A percentile compares a stretch with the other conserved stretches of the same genome.
These are phyloP conservation scores for Torrubiellomyces zombiae DNA, from an alignment of 2,329 filamentous ascomycete species.

Conservation along the genomic window DNA sequence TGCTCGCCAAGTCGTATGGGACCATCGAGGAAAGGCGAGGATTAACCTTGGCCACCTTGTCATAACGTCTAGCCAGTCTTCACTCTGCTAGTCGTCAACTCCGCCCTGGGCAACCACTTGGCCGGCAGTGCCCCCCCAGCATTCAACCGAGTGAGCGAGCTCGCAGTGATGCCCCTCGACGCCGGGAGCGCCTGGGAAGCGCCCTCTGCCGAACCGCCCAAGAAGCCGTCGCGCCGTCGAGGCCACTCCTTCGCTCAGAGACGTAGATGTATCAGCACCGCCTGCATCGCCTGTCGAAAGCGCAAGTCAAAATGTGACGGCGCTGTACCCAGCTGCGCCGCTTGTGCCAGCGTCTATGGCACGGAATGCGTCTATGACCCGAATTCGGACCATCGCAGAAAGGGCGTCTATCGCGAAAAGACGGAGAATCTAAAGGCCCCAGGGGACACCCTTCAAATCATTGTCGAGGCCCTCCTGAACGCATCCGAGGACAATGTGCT, in stretches of 20 bases:
- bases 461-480: constrained; percentile 85
- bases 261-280: constrained; percentile 67
- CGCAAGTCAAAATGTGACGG: constrained; percentile 86
- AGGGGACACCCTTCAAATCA: constrained; percentile 75
- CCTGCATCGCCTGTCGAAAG: constrained; percentile 63
- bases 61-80: no score
- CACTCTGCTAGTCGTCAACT: no score
- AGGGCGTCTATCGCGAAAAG: constrained; percentile 93
- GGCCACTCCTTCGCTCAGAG: constrained; percentile 38
- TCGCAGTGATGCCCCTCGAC: constrained; percentile 1
- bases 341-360: constrained; percentile 87
- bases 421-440: constrained; percentile 74
- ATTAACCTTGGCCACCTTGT: no score
- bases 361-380: constrained; percentile 90
- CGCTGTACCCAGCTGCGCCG: constrained; percentile 77
- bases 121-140: no score
- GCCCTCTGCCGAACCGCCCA: constrained; percentile 10
- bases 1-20: no score
- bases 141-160: no score
- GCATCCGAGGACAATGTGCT: constrained; percentile 75
- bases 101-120: no score
- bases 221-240: constrained; percentile 34
- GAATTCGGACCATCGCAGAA: constrained; percentile 86
- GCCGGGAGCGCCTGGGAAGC: no score
- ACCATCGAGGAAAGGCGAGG: no score